Conservation (phyloP, 371 early-diverging fungal genomes). For the Synchytrium microbalum region DNA sequence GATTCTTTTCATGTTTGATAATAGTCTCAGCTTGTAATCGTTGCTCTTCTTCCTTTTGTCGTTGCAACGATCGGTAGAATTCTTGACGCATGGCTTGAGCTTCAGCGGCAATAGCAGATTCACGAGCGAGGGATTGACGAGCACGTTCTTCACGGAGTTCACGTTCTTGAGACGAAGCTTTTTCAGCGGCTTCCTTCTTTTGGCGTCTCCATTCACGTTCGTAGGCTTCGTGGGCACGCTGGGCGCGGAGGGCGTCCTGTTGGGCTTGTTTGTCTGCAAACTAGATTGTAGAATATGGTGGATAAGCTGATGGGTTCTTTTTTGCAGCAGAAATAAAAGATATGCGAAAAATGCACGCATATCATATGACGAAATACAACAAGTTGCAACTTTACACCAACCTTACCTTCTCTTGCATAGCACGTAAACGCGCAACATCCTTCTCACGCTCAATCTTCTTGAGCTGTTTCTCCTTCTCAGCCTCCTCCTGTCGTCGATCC, state of each 20-base stretch:
- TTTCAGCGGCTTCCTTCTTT: constrained; percentile 37
- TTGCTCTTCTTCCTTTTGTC: constrained; percentile 40
- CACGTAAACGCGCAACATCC: constrained; percentile 40
- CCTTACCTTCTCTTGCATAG: constrained; percentile 43
- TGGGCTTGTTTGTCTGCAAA: constrained; percentile 47
- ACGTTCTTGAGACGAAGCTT: constrained; percentile 24
- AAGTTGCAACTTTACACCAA: not conserved
- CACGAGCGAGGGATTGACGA: constrained; percentile 39
- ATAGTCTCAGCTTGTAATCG: constrained; percentile 29
- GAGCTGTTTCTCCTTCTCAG: constrained; percentile 26
- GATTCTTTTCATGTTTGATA: constrained; percentile 27
- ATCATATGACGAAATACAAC: not conserved
- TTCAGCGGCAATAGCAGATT: constrained; percentile 46
- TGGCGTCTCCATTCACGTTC: constrained; percentile 51
- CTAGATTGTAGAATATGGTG: constrained; percentile 2
- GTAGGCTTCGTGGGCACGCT: constrained; percentile 43
- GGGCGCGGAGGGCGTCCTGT: constrained; percentile 44
- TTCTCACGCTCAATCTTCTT: constrained; percentile 45
- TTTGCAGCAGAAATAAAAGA: not conserved
- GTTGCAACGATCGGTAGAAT: constrained; percentile 37
- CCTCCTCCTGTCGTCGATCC: constrained; percentile 40
- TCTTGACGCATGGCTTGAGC: constrained; percentile 39
- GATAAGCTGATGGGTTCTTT: not conserved
- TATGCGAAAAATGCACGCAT: not conserved
- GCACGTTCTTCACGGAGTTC: constrained; percentile 34